Conservation (phyloP, 228 moss, liverwort and hornwort species). For the Sphagnum fallax region DNA sequence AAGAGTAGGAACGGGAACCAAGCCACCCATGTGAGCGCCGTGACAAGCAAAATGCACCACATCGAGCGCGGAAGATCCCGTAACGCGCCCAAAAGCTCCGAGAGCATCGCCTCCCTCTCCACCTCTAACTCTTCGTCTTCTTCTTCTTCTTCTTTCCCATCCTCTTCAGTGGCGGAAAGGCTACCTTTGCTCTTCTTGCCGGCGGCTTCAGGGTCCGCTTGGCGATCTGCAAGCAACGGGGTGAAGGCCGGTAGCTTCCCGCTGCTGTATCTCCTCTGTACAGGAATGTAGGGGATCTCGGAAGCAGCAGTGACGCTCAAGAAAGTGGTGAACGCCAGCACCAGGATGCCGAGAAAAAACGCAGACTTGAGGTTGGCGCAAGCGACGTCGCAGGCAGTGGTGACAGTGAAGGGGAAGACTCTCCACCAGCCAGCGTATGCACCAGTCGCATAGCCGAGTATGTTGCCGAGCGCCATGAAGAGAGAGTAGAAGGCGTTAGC, state of each 20-base stretch:
- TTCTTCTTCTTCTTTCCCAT: constrained; percentile 67
- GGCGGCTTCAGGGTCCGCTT: constrained; percentile 9
- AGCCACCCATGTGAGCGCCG: constrained; percentile 67
- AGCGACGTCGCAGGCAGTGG: constrained; percentile 22
- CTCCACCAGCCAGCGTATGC: constrained; percentile 36
- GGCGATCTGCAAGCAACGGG: constrained; percentile 43
- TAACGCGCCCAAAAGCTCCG: constrained; percentile 66
- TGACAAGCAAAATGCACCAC: constrained; percentile 81
- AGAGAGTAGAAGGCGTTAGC: constrained; percentile 46
- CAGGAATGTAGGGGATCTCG: constrained; percentile 1
- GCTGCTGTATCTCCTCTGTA: background rate
- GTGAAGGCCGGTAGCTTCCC: constrained; percentile 8
- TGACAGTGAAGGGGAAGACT: constrained; percentile 17
- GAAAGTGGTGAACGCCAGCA: constrained; percentile 25
- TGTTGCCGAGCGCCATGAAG: constrained; percentile 49
- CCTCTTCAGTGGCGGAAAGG: background rate
- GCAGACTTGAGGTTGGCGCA: constrained; percentile 53
- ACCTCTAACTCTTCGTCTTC: constrained; percentile 51
- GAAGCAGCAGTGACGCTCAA: constrained; percentile 20
- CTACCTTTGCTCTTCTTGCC: constrained; percentile 7
- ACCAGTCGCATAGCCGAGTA: constrained; percentile 48
- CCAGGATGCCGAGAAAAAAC: constrained; percentile 30
- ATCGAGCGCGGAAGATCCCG: constrained; percentile 68
- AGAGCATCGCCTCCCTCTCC: constrained; percentile 67
- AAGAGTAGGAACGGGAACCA: constrained; percentile 86